Evolutionary conservation across 805 yeast genomes (phyloP).

Genomic region (Candida hispaniensis): DNA sequence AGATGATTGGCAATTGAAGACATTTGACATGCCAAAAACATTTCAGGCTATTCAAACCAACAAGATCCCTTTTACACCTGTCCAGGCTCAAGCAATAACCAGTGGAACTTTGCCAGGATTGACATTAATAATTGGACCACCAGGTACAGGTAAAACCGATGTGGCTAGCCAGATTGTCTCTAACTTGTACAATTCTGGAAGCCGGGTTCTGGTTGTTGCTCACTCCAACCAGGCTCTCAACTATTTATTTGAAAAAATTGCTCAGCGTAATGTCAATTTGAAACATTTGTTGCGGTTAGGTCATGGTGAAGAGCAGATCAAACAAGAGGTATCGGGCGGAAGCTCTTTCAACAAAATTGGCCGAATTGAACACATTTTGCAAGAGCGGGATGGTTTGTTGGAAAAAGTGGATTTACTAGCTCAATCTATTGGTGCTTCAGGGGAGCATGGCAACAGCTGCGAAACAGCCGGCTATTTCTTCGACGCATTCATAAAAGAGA

Average conservation of each 20-base stretch:
- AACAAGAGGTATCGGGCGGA: conserved; percentile 11
- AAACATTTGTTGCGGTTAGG: conserved; percentile 25
- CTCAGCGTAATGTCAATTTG: conserved; percentile 22
- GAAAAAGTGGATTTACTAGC: conserved; percentile 29
- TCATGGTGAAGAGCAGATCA: conserved; percentile 20
- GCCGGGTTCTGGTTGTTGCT: conserved; percentile 28
- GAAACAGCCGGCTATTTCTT: conserved; percentile 32
- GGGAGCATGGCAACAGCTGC: conserved; percentile 32
- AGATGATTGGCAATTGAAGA: neutral
- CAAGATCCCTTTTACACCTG: conserved; percentile 19
- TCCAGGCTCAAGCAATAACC: conserved; percentile 26
- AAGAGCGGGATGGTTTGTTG: conserved; percentile 19
- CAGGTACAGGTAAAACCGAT: conserved; percentile 57
- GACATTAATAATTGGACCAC: conserved; percentile 62
- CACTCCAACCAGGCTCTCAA: conserved; percentile 24
- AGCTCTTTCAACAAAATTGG: conserved; percentile 10
- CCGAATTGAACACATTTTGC: conserved; percentile 18
- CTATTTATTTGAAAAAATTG: conserved; percentile 22
- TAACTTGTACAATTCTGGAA: conserved; percentile 20
- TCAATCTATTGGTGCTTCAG: conserved; percentile 25
- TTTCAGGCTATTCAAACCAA: conserved; percentile 16
- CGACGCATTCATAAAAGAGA: conserved; percentile 21
- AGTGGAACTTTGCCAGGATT: conserved; percentile 36
- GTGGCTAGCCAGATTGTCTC: conserved; percentile 24
- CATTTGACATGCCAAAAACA: conserved; percentile 13